Percentiles rank a stretch among this genome's conserved stretches.
These are phyloP conservation scores for Linderina pennispora DNA, from an alignment of 192 early-diverging fungal species.

Conservation along the genomic window DNA sequence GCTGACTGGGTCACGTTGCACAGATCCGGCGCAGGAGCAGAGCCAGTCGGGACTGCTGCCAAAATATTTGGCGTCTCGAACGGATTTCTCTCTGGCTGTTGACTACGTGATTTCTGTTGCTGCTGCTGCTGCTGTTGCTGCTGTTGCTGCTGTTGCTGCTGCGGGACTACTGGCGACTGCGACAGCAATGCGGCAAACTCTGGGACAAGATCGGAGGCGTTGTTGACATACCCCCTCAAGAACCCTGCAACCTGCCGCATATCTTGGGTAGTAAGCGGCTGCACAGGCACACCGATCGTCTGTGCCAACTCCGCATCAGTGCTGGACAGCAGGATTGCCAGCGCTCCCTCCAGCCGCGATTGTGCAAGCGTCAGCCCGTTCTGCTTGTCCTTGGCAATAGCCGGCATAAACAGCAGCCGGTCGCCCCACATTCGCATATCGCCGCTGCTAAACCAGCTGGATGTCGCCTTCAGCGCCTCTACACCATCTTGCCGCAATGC, in stretches of 20 bases:
- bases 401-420: conserved; percentile 23
- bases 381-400: conserved; percentile 8
- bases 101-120: not conserved
- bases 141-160: not conserved
- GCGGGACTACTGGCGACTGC: not conserved
- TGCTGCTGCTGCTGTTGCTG: not conserved
- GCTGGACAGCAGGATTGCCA: conserved; percentile 6
- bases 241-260: conserved; percentile 30
- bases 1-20: conserved; percentile 18
- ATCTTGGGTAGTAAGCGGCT: conserved; percentile 9
- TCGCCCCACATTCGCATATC: too few species aligned
- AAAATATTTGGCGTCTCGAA: conserved; percentile 19
- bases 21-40: too few species aligned
- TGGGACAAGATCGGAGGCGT: conserved; percentile 7
- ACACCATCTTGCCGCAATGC: conserved; percentile 17
- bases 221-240: conserved; percentile 13
- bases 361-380: too few species aligned
- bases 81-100: conserved; percentile 5
- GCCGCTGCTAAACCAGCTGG: too few species aligned
- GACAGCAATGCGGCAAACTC: conserved; percentile 14
- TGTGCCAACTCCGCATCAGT: not conserved
- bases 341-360: conserved; percentile 8
- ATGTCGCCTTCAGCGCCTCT: conserved; percentile 2
- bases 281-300: conserved; percentile 8
- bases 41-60: conserved; percentile 9